A percentile compares a stretch with the other conserved stretches of the same genome.
phyloP scores from a whole-genome alignment of 208 protist species.

The Sergeia podlipaevii region DNA sequence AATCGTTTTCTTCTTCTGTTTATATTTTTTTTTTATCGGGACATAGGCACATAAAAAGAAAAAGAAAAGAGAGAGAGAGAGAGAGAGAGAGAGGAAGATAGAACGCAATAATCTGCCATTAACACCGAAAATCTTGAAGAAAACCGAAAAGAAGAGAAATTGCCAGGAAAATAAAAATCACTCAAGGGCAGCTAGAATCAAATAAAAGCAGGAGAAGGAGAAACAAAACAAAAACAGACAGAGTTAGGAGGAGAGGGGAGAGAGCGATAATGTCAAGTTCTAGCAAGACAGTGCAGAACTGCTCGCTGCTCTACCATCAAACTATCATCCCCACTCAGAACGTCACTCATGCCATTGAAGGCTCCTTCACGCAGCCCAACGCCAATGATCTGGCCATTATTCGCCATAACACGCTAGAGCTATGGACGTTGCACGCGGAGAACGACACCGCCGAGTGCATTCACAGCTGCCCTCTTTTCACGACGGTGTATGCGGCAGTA shows the following conservation, averaged over 20 bases:
- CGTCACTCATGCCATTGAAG: constrained; percentile 65
- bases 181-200: neutral
- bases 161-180: too few species aligned
- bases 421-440: constrained; percentile 64
- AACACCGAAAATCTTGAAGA: too few species aligned
- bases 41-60: too few species aligned
- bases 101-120: too few species aligned
- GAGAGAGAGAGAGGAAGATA: too few species aligned
- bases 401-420: constrained; percentile 56
- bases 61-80: too few species aligned
- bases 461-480: constrained; percentile 51
- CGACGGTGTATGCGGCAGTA: constrained; percentile 51
- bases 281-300: constrained; percentile 17
- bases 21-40: too few species aligned
- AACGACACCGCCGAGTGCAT: constrained; percentile 49
- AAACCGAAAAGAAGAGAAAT: too few species aligned
- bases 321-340: constrained; percentile 76
- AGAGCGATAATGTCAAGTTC: too few species aligned
- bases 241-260: neutral
- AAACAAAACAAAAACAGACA: neutral
- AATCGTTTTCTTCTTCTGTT: too few species aligned
- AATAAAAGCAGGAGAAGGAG: constrained; percentile 1
- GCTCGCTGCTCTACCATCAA: constrained; percentile 73
- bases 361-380: constrained; percentile 71
- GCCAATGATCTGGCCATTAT: constrained; percentile 63